A percentile compares a stretch with the other conserved stretches of the same genome.
Evolutionary conservation across 257 asterid species (phyloP).

Genomic region (Rehmannia glutinosa): DNA sequence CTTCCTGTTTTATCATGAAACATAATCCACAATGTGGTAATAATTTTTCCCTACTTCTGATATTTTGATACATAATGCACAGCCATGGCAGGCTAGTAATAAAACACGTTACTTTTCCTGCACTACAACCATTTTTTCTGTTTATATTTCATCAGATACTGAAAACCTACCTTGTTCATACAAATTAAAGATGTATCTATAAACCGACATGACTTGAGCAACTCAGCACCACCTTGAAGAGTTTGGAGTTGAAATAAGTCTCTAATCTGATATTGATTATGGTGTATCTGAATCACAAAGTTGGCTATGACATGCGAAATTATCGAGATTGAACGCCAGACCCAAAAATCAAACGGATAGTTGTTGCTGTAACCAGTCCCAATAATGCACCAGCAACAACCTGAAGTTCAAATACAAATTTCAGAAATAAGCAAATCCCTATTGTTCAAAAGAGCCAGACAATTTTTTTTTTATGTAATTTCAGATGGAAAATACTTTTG

Average conservation of each 20-base stretch:
- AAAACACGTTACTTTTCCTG: neutral
- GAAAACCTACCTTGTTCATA: slow-evolving; percentile 13
- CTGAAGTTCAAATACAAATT: slow-evolving; percentile 31
- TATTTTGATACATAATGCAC: neutral
- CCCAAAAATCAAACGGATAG: slow-evolving; percentile 35
- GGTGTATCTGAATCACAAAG: neutral
- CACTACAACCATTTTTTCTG: slow-evolving; percentile 17
- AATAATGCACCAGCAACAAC: slow-evolving; percentile 77
- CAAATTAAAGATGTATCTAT: neutral
- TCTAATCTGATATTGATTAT: neutral
- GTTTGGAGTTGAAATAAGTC: neutral
- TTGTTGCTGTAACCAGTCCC: slow-evolving; percentile 50
- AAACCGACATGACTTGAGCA: neutral
- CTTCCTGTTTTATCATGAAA: neutral
- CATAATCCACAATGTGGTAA: neutral
- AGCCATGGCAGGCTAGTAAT: neutral
- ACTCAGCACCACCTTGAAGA: neutral
- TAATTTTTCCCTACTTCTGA: neutral
- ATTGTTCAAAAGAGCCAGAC: neutral
- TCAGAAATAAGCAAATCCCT: slow-evolving; percentile 1
- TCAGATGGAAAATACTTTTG: neutral
- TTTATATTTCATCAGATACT: neutral
- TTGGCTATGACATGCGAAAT: neutral
- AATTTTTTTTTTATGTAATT: neutral
- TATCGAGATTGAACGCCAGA: slow-evolving; percentile 28